Conservation (phyloP, 2,329 filamentous ascomycete species). For the Colletotrichum destructivum region DNA sequence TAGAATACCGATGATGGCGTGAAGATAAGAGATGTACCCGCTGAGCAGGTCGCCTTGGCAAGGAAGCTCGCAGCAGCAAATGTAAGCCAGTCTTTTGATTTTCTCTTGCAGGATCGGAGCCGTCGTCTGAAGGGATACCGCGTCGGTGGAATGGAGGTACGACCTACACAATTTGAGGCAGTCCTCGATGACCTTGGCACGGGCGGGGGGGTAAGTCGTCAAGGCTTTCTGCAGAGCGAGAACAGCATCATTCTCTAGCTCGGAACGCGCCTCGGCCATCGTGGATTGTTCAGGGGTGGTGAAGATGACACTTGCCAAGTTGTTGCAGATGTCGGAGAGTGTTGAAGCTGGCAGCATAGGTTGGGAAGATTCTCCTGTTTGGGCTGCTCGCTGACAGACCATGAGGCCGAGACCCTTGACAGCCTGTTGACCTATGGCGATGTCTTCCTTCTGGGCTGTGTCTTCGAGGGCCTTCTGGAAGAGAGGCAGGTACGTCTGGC, state of each 20-base stretch:
- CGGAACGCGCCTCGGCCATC: conserved; percentile 27
- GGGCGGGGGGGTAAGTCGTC: conserved; percentile 54
- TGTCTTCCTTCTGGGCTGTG: conserved; percentile 54
- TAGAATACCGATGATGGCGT: conserved; percentile 54
- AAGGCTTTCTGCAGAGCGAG: conserved; percentile 58
- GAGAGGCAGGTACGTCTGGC: conserved; percentile 59
- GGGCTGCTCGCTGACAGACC: conserved; percentile 56
- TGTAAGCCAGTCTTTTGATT: conserved; percentile 62
- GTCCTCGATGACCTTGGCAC: conserved; percentile 50
- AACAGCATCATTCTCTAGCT: conserved; percentile 58
- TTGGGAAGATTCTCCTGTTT: conserved; percentile 32
- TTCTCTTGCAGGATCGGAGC: conserved; percentile 51
- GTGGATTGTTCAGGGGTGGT: conserved; percentile 46
- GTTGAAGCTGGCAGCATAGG: conserved; percentile 37
- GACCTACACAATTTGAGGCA: conserved; percentile 29
- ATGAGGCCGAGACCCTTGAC: conserved; percentile 63
- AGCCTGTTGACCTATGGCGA: conserved; percentile 60
- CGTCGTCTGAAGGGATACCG: conserved; percentile 20
- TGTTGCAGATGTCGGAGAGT: conserved; percentile 55
- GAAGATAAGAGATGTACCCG: conserved; percentile 59
- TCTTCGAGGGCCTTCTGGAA: conserved; percentile 51
- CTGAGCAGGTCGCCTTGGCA: conserved; percentile 49
- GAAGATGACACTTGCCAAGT: conserved; percentile 47
- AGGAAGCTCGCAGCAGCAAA: conserved; percentile 63
- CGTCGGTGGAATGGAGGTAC: conserved; percentile 29